Evolutionary conservation across 2,329 filamentous ascomycete species (phyloP).

Genomic region (Aspergillus ochraceoroseus): DNA sequence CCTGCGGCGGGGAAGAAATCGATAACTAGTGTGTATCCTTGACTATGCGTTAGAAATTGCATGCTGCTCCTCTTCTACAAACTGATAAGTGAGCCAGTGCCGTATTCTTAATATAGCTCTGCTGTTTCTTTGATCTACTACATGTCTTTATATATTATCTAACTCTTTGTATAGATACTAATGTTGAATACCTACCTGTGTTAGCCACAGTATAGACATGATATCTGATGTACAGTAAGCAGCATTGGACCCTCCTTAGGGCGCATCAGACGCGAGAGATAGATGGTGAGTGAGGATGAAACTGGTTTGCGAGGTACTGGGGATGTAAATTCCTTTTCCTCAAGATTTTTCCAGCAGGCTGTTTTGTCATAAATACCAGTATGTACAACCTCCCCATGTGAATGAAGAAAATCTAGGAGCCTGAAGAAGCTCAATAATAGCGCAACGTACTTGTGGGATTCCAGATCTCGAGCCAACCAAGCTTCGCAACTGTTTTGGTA

Average conservation of each 20-base stretch:
- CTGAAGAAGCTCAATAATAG: conserved; percentile 25
- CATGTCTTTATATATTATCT: too few species aligned
- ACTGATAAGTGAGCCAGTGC: too few species aligned
- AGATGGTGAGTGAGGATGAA: conserved; percentile 30
- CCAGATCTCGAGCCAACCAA: conserved; percentile 29
- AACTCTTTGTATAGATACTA: too few species aligned
- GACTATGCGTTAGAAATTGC: too few species aligned
- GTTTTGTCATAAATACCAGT: conserved; percentile 32
- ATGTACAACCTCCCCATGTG: conserved; percentile 26
- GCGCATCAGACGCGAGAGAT: conserved; percentile 26
- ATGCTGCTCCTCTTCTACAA: too few species aligned
- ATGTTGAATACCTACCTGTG: too few species aligned
- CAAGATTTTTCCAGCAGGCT: conserved; percentile 25
- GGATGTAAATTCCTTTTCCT: conserved; percentile 26
- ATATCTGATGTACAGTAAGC: too few species aligned
- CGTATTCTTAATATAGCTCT: too few species aligned
- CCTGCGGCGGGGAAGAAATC: too few species aligned
- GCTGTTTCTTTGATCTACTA: too few species aligned
- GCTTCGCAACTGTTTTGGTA: conserved; percentile 29
- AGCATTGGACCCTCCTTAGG: conserved; percentile 27
- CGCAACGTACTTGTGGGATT: conserved; percentile 7
- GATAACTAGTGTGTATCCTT: too few species aligned
- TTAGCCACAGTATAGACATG: too few species aligned
- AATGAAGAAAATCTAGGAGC: conserved; percentile 34
- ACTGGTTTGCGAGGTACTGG: conserved; percentile 39